Evolutionary conservation across 106 monocot species (phyloP).

Genomic region (Apostasia shenzhenica): DNA sequence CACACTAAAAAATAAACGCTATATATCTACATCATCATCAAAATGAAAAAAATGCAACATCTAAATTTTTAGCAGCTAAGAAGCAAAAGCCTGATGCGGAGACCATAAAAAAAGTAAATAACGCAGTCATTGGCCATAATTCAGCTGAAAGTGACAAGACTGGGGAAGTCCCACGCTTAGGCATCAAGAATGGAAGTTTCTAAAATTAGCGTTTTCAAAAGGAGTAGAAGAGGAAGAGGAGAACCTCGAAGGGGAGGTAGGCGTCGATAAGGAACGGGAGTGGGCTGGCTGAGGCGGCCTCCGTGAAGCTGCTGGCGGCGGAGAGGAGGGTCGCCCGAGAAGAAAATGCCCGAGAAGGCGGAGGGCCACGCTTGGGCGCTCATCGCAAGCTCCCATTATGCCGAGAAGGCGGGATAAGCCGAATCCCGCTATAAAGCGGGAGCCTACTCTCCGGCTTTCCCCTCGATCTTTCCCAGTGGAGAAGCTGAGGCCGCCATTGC

Average conservation of each 20-base stretch:
- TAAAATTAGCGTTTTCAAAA: too few species aligned
- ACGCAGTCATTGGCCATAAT: too few species aligned
- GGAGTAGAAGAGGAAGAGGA: neutral
- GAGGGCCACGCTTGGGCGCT: neutral
- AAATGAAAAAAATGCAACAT: neutral
- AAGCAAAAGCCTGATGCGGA: neutral
- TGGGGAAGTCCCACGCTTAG: too few species aligned
- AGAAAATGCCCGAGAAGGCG: neutral
- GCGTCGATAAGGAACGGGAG: neutral
- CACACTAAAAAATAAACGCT: too few species aligned
- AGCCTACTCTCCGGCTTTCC: neutral
- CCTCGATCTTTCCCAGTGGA: neutral
- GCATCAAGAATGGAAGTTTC: too few species aligned
- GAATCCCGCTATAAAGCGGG: neutral
- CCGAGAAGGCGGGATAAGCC: neutral
- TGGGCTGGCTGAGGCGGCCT: neutral
- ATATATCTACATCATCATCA: too few species aligned
- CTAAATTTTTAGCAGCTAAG: neutral
- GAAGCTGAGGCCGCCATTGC: neutral
- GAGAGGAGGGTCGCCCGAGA: neutral
- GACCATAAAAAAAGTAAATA: neutral
- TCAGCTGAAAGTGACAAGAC: too few species aligned
- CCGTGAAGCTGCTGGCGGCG: neutral
- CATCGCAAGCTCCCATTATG: constrained; percentile 1
- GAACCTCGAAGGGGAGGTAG: neutral